Evolutionary conservation across 2,329 filamentous ascomycete genomes (phyloP).

Genomic region (Eutypella sp.): DNA sequence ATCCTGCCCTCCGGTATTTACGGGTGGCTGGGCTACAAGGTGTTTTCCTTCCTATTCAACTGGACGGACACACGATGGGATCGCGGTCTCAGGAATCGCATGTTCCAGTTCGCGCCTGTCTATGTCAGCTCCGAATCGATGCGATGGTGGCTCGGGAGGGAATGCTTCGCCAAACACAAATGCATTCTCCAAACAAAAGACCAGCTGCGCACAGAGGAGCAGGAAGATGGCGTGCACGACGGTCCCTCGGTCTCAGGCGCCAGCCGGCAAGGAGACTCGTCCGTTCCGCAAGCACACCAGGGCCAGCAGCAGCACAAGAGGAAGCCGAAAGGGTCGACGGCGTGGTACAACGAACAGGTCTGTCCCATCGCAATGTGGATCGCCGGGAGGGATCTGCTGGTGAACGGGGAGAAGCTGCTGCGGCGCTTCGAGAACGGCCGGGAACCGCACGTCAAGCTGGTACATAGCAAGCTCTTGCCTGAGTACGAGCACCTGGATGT

Average conservation of each 20-base stretch:
- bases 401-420: constrained; percentile 73
- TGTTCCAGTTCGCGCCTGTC: constrained; percentile 90
- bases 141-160: constrained; percentile 90
- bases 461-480: constrained; percentile 77
- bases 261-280: constrained; percentile 13
- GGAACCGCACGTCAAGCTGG: constrained; percentile 75
- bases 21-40: constrained; percentile 77
- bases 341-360: constrained; percentile 77
- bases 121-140: constrained; percentile 87
- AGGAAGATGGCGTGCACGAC: constrained; percentile 50
- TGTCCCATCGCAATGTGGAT: constrained; percentile 90
- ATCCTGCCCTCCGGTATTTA: constrained; percentile 64
- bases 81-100: constrained; percentile 66
- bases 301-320: constrained; percentile 30
- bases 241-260: constrained; percentile 27
- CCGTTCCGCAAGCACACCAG: constrained; percentile 17
- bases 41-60: constrained; percentile 84
- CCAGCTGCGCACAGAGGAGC: constrained; percentile 57
- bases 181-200: constrained; percentile 81
- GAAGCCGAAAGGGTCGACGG: constrained; percentile 46
- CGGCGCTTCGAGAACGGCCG: constrained; percentile 68
- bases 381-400: constrained; percentile 74
- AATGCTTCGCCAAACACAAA: constrained; percentile 75
- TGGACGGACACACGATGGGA: constrained; percentile 89
- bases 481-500: constrained; percentile 94